phyloP scores from a whole-genome alignment of 257 asterid genomes.

The Nicotiana tomentosiformis region DNA sequence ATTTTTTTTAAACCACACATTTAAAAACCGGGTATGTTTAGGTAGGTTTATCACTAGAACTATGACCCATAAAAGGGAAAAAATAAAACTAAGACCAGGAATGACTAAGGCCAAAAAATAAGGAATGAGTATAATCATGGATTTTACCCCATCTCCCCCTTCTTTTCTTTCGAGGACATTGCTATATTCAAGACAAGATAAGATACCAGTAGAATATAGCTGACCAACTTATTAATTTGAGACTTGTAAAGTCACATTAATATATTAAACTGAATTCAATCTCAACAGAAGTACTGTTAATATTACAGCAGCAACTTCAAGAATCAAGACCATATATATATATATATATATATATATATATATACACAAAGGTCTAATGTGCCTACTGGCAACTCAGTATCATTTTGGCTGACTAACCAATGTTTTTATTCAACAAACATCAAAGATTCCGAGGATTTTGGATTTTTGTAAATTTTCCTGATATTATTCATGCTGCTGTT shows the following conservation, averaged over 20 bases:
- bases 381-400: neutral
- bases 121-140: no score
- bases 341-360: no score
- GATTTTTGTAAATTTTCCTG: neutral
- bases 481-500: neutral
- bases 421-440: neutral
- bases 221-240: neutral
- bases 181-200: conserved; percentile 5
- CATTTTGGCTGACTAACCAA: neutral
- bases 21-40: no score
- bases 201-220: neutral
- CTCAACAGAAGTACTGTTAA: neutral
- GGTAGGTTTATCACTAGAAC: no score
- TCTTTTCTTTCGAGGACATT: neutral
- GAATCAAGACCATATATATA: conserved; percentile 1
- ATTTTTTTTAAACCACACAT: no score
- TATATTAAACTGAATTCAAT: neutral
- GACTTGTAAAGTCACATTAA: neutral
- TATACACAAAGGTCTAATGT: neutral
- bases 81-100: no score
- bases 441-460: neutral
- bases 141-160: no score
- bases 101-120: no score
- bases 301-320: neutral
- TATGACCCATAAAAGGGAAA: no score